Conservation (phyloP, 805 yeast genomes). For the Clavispora asparagi region DNA sequence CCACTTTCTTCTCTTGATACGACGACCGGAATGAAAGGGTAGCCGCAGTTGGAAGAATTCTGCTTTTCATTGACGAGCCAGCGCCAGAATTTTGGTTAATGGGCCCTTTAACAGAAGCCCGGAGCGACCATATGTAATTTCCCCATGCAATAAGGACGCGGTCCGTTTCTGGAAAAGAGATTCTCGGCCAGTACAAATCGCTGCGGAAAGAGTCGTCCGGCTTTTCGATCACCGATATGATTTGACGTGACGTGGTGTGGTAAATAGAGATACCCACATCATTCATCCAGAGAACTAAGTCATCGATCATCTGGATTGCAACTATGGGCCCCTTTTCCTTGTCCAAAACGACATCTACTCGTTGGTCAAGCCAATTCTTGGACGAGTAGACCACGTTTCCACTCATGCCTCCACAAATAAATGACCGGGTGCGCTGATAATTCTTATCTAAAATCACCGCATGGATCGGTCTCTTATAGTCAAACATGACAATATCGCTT, state of each 20-base stretch:
- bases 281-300: slow-evolving; percentile 75
- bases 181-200: slow-evolving; percentile 80
- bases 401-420: slow-evolving; percentile 85
- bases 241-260: slow-evolving; percentile 47
- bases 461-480: slow-evolving; percentile 84
- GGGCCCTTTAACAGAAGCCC: slow-evolving; percentile 23
- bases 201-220: slow-evolving; percentile 59
- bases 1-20: slow-evolving; percentile 38
- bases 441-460: slow-evolving; percentile 76
- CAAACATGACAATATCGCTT: slow-evolving; percentile 64
- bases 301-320: slow-evolving; percentile 57
- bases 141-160: slow-evolving; percentile 81
- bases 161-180: slow-evolving; percentile 60
- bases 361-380: slow-evolving; percentile 81
- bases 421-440: slow-evolving; percentile 56
- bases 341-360: slow-evolving; percentile 63
- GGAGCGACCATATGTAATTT: slow-evolving; percentile 65
- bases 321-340: slow-evolving; percentile 67
- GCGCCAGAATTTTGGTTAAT: slow-evolving; percentile 6
- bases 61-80: slow-evolving; percentile 24
- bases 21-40: slow-evolving; percentile 46
- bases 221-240: slow-evolving; percentile 48
- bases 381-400: slow-evolving; percentile 75
- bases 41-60: slow-evolving; percentile 48
- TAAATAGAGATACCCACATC: slow-evolving; percentile 72